phyloP scores from a whole-genome alignment of 2,329 filamentous ascomycete species.

The Colletotrichum cordylinicola region DNA sequence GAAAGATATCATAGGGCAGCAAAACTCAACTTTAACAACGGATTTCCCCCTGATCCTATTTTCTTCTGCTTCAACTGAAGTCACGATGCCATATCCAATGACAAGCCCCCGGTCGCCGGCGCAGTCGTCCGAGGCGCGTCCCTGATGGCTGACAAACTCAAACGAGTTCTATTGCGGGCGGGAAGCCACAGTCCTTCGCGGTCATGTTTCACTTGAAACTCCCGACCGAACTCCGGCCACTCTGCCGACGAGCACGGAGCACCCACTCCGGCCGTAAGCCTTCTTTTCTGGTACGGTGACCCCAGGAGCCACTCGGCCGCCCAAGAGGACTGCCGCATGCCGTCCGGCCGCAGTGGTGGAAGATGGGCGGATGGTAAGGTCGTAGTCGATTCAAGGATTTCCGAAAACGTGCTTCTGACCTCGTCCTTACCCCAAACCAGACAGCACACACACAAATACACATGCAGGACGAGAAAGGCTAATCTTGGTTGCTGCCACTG shows the following conservation, averaged over 20 bases:
- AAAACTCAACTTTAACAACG: background rate
- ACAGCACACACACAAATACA: background rate
- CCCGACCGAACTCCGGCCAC: constrained; percentile 10
- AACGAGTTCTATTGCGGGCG: background rate
- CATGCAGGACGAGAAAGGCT: background rate
- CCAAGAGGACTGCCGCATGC: background rate
- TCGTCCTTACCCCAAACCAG: constrained; percentile 2
- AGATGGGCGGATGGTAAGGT: background rate
- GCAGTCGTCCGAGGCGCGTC: background rate
- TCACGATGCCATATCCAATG: background rate
- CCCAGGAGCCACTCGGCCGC: background rate
- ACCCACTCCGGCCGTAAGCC: background rate
- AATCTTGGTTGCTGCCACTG: background rate
- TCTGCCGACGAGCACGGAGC: constrained; percentile 10
- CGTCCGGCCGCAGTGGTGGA: background rate
- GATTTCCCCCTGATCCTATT: background rate
- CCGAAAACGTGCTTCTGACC: background rate
- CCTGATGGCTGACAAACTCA: background rate
- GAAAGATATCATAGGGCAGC: background rate
- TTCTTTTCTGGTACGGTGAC: background rate
- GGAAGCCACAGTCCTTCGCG: background rate
- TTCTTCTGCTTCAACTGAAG: background rate
- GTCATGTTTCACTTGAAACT: constrained; percentile 9
- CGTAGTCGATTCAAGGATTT: background rate
- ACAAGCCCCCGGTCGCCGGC: background rate